A percentile compares a stretch with the other conserved stretches of the same genome.
phyloP scores from a whole-genome alignment of 1,284 basidiomycete species.

The Somion occarium region DNA sequence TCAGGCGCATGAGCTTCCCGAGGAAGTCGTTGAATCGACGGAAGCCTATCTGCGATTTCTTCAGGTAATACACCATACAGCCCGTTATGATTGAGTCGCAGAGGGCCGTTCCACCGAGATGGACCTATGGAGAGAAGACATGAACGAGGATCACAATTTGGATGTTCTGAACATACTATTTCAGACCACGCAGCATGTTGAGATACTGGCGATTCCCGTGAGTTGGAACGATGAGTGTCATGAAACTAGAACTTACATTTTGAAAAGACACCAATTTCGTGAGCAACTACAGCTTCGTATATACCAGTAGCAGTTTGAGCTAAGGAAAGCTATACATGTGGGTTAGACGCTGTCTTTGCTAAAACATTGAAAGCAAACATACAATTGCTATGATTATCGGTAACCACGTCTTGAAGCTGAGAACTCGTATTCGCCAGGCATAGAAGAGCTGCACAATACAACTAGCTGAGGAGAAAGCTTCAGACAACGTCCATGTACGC shows the following conservation, averaged over 20 bases:
- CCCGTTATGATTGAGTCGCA: slow-evolving; percentile 10
- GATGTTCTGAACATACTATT: background rate
- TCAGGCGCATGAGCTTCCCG: slow-evolving; percentile 8
- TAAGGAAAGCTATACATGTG: slow-evolving; percentile 7
- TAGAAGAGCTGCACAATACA: slow-evolving; percentile 12
- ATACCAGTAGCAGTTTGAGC: slow-evolving; percentile 9
- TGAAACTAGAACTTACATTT: slow-evolving; percentile 6
- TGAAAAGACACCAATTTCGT: slow-evolving; percentile 4
- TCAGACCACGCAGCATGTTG: too few species aligned
- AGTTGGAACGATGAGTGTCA: too few species aligned
- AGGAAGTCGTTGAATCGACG: slow-evolving; percentile 5
- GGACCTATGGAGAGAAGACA: slow-evolving; percentile 3
- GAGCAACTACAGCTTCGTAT: slow-evolving; percentile 8
- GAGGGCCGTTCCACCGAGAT: slow-evolving; percentile 2
- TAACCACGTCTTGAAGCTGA: slow-evolving; percentile 6
- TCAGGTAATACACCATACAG: slow-evolving; percentile 11
- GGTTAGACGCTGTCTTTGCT: background rate
- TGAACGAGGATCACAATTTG: background rate
- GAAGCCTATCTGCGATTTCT: slow-evolving; percentile 6
- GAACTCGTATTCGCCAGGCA: slow-evolving; percentile 13
- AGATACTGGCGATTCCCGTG: too few species aligned
- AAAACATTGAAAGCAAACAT: background rate
- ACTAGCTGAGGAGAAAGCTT: slow-evolving; percentile 6
- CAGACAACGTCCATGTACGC: background rate
- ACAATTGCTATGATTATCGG: slow-evolving; percentile 7